Percentiles rank a stretch among this genome's conserved stretches.
Conservation (phyloP, 148 eudicot species). For the Rheum nobile region DNA sequence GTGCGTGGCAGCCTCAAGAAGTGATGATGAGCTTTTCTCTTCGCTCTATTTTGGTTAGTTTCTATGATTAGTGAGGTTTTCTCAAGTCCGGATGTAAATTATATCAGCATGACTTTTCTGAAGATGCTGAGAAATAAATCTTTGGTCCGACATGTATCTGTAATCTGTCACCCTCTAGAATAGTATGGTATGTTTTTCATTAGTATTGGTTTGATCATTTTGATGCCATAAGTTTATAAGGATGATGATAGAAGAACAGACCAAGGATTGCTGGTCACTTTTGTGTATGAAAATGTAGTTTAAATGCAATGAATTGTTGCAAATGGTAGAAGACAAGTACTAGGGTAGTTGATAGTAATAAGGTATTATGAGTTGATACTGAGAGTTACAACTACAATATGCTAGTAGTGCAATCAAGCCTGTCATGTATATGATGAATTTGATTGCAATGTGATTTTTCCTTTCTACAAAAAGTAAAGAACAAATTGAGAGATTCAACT, state of each 20-base stretch:
- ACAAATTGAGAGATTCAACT: background rate
- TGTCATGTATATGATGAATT: background rate
- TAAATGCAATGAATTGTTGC: background rate
- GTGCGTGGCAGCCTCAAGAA: constrained; percentile 83
- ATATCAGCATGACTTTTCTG: background rate
- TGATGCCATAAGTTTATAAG: too few relatives aligned
- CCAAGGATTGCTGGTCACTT: background rate
- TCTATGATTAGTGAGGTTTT: background rate
- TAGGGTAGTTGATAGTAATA: background rate
- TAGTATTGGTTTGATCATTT: too few relatives aligned
- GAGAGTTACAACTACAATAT: background rate
- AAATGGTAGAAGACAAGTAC: background rate
- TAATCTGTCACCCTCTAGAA: background rate
- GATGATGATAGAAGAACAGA: background rate
- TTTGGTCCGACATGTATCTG: background rate
- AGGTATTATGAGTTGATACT: background rate
- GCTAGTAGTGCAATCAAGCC: background rate
- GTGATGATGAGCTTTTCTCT: constrained; percentile 5
- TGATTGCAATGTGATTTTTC: background rate
- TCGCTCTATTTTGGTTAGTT: background rate
- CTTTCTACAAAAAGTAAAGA: background rate
- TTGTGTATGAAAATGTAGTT: too few relatives aligned
- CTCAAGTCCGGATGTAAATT: background rate
- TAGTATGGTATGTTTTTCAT: background rate
- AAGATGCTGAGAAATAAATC: background rate